Percentiles rank a stretch among this genome's conserved stretches.
These are phyloP conservation scores for Eimeria nieschulzi DNA, from an alignment of 169 alveolate species.

Conservation along the genomic window DNA sequence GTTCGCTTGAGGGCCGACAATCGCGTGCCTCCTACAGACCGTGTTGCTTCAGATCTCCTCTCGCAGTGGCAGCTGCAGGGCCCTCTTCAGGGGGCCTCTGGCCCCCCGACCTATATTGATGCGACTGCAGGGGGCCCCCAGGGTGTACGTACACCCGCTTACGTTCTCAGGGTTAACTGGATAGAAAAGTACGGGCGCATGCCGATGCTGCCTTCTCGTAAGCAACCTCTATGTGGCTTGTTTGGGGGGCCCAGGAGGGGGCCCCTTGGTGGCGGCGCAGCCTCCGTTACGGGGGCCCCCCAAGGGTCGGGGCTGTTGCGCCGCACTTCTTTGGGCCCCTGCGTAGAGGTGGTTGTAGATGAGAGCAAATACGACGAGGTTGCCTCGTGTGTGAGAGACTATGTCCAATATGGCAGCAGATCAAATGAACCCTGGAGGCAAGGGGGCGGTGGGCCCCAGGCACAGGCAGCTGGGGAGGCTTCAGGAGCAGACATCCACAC, in stretches of 20 bases:
- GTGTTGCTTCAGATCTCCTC: not conserved
- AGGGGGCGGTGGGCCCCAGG: not conserved
- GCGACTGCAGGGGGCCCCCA: slow-evolving; percentile 6
- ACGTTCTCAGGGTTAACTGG: slow-evolving; percentile 64
- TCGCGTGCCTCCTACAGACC: slow-evolving; percentile 27
- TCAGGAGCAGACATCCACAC: not conserved
- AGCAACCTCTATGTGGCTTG: slow-evolving; percentile 73
- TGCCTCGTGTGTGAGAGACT: slow-evolving; percentile 46
- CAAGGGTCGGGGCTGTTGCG: slow-evolving; percentile 2
- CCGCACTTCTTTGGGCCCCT: slow-evolving; percentile 1
- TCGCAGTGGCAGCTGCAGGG: slow-evolving; percentile 41
- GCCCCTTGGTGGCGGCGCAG: not conserved
- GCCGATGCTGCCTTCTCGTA: slow-evolving; percentile 76
- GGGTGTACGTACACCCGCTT: slow-evolving; percentile 36
- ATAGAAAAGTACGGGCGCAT: slow-evolving; percentile 48
- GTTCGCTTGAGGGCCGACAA: slow-evolving; percentile 12
- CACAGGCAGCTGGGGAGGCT: not conserved
- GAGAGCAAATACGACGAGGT: slow-evolving; percentile 67
- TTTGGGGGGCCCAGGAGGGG: slow-evolving; percentile 54
- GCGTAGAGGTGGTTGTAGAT: slow-evolving; percentile 57
- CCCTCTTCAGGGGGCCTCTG: not conserved
- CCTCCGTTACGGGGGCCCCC: slow-evolving; percentile 7
- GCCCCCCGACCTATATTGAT: not conserved
- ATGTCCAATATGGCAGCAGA: slow-evolving; percentile 68
- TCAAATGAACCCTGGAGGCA: slow-evolving; percentile 74